Base-by-base conservation (phyloP, 306 rosid genomes). In the Lablab purpureus region DNA sequence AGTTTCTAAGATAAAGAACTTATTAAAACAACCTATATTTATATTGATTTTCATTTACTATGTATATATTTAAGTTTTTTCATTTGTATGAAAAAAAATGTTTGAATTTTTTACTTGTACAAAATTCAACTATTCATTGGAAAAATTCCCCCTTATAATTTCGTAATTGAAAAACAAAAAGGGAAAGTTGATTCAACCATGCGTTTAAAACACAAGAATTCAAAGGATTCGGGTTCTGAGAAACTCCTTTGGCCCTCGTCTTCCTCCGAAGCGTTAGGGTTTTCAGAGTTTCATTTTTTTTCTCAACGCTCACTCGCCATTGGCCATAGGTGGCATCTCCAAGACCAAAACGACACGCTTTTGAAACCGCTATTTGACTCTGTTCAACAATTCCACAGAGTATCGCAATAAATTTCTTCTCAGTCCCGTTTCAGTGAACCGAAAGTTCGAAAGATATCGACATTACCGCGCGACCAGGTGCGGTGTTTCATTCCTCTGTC, bases 181-280 rank as follows among this genome's bases (percentile, higher is more conserved):
- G 6, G 3, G 27, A 58, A 58, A 12, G 34, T 23, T 58, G 32
- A 28, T 55, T 14, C 15, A 10, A 23, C 63, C 30, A 19, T 22
- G 15, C 63, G 5, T 55, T 55, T 21, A 23, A 58, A 58, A 12
- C 64, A 58, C 36, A 10, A 5, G 64, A 23, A 58, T 12, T 23
- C 64, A 17, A 12, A 23, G 18, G 36, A 4, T 3, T 22, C n/a
- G 4, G 6, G 36, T 25, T 23, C 28, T 14, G 18, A 25, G 36
- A 58, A 23, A 18, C 49, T 75, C 34, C 49, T 10, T 62, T 27
- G 1, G 11, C 12, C 18, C 2, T 56, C 2, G 14, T 45, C 71
- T 7, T 75, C 50, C 22, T 41, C 56, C 28, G 1, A 9, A 5
- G 55, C 12, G 6, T 75, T 75, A 75, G 79, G 80, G 80, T 75